Evolutionary conservation across 2,329 filamentous ascomycete species (phyloP).

Genomic region (Fusarium beomiforme): DNA sequence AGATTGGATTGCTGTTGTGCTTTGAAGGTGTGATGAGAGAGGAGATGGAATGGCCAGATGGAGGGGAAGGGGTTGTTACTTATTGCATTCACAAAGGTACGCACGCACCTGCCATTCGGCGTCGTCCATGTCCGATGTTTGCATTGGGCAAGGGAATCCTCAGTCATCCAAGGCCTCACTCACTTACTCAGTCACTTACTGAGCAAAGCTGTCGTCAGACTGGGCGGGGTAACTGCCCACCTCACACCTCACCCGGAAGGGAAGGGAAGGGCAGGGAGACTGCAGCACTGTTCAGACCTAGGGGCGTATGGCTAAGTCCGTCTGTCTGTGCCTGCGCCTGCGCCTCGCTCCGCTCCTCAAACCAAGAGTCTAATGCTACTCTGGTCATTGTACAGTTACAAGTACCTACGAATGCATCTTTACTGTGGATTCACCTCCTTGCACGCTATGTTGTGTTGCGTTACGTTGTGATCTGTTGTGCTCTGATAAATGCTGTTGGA

Average conservation of each 20-base stretch:
- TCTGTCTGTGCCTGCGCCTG: slow-evolving; percentile 22
- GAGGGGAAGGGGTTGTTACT: slow-evolving; percentile 50
- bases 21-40: slow-evolving; percentile 41
- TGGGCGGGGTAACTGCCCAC: slow-evolving; percentile 55
- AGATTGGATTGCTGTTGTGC: slow-evolving; percentile 33
- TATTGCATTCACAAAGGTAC: slow-evolving; percentile 41
- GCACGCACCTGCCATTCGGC: slow-evolving; percentile 30
- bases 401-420: slow-evolving; percentile 1
- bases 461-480: neutral
- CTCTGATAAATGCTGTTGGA: slow-evolving; percentile 16
- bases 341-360: slow-evolving; percentile 27
- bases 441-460: neutral
- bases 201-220: slow-evolving; percentile 54
- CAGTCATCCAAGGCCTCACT: slow-evolving; percentile 30
- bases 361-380: slow-evolving; percentile 3
- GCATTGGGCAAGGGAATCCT: slow-evolving; percentile 19
- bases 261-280: neutral
- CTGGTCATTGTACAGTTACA: slow-evolving; percentile 2
- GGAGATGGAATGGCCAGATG: slow-evolving; percentile 33
- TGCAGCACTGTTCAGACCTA: slow-evolving; percentile 19
- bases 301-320: slow-evolving; percentile 21
- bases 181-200: slow-evolving; percentile 4
- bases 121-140: slow-evolving; percentile 26
- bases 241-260: slow-evolving; percentile 21
- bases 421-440: neutral